These are phyloP conservation scores for Wallacemonas collosoma DNA, from an alignment of 208 protist genomes.

Conservation along the genomic window DNA sequence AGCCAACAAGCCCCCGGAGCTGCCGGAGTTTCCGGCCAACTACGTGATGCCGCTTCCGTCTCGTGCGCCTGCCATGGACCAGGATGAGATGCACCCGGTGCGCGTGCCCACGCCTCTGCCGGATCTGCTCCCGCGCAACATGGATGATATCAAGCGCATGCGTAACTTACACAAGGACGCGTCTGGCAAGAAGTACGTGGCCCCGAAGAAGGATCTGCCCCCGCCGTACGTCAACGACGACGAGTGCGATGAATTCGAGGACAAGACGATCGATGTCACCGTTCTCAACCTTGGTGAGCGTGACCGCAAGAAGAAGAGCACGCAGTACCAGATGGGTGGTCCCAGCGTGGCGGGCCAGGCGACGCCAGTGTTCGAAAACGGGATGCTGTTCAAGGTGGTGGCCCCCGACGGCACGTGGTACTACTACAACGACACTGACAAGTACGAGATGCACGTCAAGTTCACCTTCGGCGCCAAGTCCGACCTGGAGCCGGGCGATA, in stretches of 20 bases:
- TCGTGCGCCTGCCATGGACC: constrained; percentile 29
- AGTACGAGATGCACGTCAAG: constrained; percentile 86
- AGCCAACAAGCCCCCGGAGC: constrained; percentile 28
- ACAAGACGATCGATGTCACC: constrained; percentile 63
- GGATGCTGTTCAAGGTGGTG: constrained; percentile 76
- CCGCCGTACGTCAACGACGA: constrained; percentile 82
- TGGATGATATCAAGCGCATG: constrained; percentile 75
- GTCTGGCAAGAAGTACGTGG: constrained; percentile 58
- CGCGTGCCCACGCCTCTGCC: constrained; percentile 60
- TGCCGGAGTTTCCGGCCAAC: constrained; percentile 35
- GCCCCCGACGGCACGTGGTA: constrained; percentile 58
- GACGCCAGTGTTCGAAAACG: constrained; percentile 60
- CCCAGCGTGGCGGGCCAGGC: constrained; percentile 55
- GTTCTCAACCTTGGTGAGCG: constrained; percentile 50
- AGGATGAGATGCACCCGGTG: constrained; percentile 63
- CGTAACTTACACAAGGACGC: constrained; percentile 57
- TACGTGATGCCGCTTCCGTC: constrained; percentile 57
- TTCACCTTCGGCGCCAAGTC: constrained; percentile 72
- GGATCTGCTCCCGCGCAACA: constrained; percentile 68
- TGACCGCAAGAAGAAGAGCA: constrained; percentile 17
- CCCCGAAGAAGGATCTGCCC: constrained; percentile 56
- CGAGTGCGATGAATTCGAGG: constrained; percentile 84
- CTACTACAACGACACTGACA: constrained; percentile 86
- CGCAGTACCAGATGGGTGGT: constrained; percentile 43
- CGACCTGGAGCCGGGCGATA: constrained; percentile 55